A percentile compares a stretch with the other conserved stretches of the same genome.
phyloP scores from a whole-genome alignment of 78 protist species.

The Dictyostelium discoideum region DNA sequence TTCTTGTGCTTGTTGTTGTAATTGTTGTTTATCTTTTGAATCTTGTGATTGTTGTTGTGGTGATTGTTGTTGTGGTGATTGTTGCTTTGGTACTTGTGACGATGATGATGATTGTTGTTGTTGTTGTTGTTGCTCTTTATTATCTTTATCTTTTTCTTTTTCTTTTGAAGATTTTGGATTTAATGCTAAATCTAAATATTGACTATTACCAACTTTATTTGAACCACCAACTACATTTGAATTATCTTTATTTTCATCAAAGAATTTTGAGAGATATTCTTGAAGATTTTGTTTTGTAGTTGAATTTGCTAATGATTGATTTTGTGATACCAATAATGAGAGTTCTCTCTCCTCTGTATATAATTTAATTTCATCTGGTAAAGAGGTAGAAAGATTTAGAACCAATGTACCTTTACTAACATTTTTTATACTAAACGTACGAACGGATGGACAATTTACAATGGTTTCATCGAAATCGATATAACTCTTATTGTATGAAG shows the following conservation, averaged over 20 bases:
- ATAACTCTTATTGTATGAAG: slow-evolving; percentile 20
- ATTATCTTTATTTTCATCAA: slow-evolving; percentile 71
- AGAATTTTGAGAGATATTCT: slow-evolving; percentile 60
- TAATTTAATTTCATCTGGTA: slow-evolving; percentile 70
- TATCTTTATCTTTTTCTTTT: background rate
- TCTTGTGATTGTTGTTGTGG: background rate
- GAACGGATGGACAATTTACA: slow-evolving; percentile 75
- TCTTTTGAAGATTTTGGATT: slow-evolving; percentile 12
- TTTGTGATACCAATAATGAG: background rate
- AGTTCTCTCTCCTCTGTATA: slow-evolving; percentile 20
- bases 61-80: slow-evolving; percentile 11
- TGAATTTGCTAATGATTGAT: background rate
- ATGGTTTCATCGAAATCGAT: slow-evolving; percentile 85
- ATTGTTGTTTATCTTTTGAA: background rate
- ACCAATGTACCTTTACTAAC: slow-evolving; percentile 22
- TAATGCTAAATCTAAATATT: slow-evolving; percentile 75
- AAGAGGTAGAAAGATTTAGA: slow-evolving; percentile 16
- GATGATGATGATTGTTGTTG: background rate
- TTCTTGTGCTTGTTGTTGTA: slow-evolving; percentile 1
- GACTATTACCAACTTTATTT: slow-evolving; percentile 14
- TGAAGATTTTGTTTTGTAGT: slow-evolving; percentile 22
- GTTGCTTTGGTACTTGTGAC: background rate
- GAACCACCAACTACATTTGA: background rate
- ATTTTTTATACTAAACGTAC: slow-evolving; percentile 71
- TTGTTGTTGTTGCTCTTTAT: slow-evolving; percentile 1